Evolutionary conservation across 139 green algal species (phyloP), one percentile per base, ranked within the genome.

Genomic region (Chlorella vulgaris): DNA sequence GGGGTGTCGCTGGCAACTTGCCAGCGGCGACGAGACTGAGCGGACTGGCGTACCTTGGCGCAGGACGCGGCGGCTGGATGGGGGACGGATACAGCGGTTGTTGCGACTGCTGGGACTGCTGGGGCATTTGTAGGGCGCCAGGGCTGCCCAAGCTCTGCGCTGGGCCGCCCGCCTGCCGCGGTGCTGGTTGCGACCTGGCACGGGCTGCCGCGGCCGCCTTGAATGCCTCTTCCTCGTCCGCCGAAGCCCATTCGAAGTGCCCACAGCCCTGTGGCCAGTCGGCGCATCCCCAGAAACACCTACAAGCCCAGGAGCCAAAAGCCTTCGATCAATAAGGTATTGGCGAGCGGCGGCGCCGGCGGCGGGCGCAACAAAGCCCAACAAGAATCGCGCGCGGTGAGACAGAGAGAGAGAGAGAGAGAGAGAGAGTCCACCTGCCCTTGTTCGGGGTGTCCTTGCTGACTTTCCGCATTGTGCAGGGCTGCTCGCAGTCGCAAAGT

Each of bases 201-300:
- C 28, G 7, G 33, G 39, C 24, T 58, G 68, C 24, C 5, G 36
- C 5, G 2, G 22, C 68, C 38, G 68, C 18, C 38, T 75, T 5
- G 0, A 5, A 18, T 21, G 47, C 19, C 18, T 33, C 33, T 5
- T 33, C 13, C 28, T 39, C 40, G 0, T 40, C 68, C 2, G 68
- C 39, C 39, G 43, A 18, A 7, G 68, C 68, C 68, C 68, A 75
- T 13, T 58, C 33, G 40, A 75, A 75, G 26, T 39, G 31, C 39
- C 58, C 58, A 40, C 68, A 75, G 68, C 26, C 24, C 7, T 58
- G 39, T 28, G 68, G 68, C 33, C 31, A 75, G 68, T 47, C 26
- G 4, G 68, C 8, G 40, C 68, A 75, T 28, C 68, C 68, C 68
- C 68, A 75, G n/a, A 75, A 75, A 22, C 38, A n/a, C 68, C 68